Conservation (phyloP, 805 yeast genomes). For the Saturnispora ahearnii region DNA sequence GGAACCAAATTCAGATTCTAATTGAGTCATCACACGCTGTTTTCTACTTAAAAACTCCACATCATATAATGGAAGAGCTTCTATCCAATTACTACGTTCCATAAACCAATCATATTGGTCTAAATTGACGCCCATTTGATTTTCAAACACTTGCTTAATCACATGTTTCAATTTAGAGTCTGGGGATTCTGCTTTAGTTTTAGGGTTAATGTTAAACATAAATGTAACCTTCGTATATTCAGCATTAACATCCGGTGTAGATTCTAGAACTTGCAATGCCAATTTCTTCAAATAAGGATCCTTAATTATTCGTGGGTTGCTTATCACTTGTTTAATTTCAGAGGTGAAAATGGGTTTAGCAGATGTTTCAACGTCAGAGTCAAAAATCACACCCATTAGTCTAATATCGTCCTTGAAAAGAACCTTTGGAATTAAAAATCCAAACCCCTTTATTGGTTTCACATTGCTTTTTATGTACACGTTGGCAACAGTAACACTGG, state of each 20-base stretch:
- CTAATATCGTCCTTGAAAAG: constrained; percentile 34
- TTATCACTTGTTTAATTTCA: constrained; percentile 14
- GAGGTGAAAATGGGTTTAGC: constrained; percentile 22
- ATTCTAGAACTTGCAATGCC: constrained; percentile 14
- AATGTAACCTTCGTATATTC: constrained; percentile 67
- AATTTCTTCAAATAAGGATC: constrained; percentile 11
- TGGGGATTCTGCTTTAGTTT: constrained; percentile 16
- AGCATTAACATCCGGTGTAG: constrained; percentile 16
- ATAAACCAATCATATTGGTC: constrained; percentile 9
- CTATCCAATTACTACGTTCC: background rate
- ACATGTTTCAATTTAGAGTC: constrained; percentile 18
- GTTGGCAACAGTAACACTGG: constrained; percentile 57
- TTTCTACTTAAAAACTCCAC: constrained; percentile 4
- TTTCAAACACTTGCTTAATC: constrained; percentile 17
- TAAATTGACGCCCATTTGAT: constrained; percentile 17
- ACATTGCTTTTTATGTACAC: constrained; percentile 40
- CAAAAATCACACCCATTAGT: constrained; percentile 81
- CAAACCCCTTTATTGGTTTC: constrained; percentile 59
- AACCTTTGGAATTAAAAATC: constrained; percentile 69
- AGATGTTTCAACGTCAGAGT: constrained; percentile 70
- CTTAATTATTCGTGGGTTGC: background rate
- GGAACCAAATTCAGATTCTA: constrained; percentile 17
- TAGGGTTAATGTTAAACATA: constrained; percentile 56
- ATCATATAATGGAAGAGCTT: constrained; percentile 7
- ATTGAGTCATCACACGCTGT: background rate